Evolutionary conservation across 441 rosid species (phyloP), one percentile per base, ranked within the genome.

Genomic region (Euphorbia schlechtendalii): DNA sequence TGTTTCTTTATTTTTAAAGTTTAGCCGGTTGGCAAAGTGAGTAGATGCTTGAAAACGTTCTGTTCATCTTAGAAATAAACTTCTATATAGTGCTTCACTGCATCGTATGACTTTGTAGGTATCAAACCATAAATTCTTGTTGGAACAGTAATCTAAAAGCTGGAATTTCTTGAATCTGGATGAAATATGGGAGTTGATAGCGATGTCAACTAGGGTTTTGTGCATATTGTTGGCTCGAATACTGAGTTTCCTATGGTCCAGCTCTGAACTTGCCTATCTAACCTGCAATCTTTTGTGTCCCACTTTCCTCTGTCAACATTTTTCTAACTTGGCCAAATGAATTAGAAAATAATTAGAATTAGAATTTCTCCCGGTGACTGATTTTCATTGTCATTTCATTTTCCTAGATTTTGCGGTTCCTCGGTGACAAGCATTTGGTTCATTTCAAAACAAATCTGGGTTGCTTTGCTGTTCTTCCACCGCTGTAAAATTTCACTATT

Each of bases 331-430:
- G 53, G 28, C 57, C 71, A 63, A 66, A 18, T 6, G 28, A 22
- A 9, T 69, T 61, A 36, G 30, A 34, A 2, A 59, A 61, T 32
- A 12, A 56, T 62, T 27, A 40, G 14, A 54, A 43, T 41, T 72
- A n/a, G n/a, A n/a, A n/a, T n/a, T n/a, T 56, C 63, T 74, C 64
- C 64, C 48, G 34, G 40, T 66, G 63, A 61, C 79, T 77, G 80
- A 76, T 68, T 62, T 46, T n/a, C n/a, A n/a, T n/a, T n/a, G n/a
- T n/a, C n/a, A n/a, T n/a, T n/a, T n/a, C n/a, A n/a, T n/a, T 74
- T 70, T 76, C 79, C 76, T 81, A 86, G 92, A 82, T 77, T 81
- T 81, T 77, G 95, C 92, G 62, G 96, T 85, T 80, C 98, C 96
- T 73, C 96, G 94, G 96, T 91, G 92, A 89, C 88, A 76, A 65